Conservation (phyloP, 2,329 filamentous ascomycete genomes). For the Mycosphaerella arachidis region DNA sequence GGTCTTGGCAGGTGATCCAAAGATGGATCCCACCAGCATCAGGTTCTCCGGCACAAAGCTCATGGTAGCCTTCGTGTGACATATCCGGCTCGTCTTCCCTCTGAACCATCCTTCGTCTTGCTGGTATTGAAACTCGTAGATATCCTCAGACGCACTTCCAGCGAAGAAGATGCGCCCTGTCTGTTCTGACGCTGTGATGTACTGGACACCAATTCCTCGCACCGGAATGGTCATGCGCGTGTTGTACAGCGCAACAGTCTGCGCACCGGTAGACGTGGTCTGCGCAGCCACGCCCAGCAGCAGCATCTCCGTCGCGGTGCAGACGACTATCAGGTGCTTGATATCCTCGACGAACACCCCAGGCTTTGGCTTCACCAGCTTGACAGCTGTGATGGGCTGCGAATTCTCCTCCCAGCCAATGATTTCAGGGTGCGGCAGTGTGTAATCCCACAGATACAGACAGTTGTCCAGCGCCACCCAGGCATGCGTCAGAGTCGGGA, state of each 20-base stretch:
- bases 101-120: constrained; percentile 97
- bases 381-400: constrained; percentile 85
- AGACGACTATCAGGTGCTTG: constrained; percentile 82
- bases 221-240: constrained; percentile 79
- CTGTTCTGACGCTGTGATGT: constrained; percentile 71
- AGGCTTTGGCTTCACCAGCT: constrained; percentile 74
- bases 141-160: constrained; percentile 72
- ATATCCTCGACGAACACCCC: constrained; percentile 86
- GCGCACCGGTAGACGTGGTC: constrained; percentile 61
- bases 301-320: constrained; percentile 78
- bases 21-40: constrained; percentile 22
- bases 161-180: constrained; percentile 92
- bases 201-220: constrained; percentile 64
- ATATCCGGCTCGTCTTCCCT: constrained; percentile 66
- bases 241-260: constrained; percentile 74
- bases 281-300: constrained; percentile 75
- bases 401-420: constrained; percentile 88
- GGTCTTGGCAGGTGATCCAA: constrained; percentile 32
- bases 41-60: constrained; percentile 42
- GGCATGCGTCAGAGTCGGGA: constrained; percentile 89
- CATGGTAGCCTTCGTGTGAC: constrained; percentile 54
- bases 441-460: constrained; percentile 97
- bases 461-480: constrained; percentile 96
- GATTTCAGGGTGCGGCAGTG: constrained; percentile 81
- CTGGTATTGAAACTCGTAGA: constrained; percentile 93